Percentiles rank a stretch among this genome's conserved stretches.
phyloP scores from a whole-genome alignment of 1,139 yeast species.

The Yamadazyma triangularis region DNA sequence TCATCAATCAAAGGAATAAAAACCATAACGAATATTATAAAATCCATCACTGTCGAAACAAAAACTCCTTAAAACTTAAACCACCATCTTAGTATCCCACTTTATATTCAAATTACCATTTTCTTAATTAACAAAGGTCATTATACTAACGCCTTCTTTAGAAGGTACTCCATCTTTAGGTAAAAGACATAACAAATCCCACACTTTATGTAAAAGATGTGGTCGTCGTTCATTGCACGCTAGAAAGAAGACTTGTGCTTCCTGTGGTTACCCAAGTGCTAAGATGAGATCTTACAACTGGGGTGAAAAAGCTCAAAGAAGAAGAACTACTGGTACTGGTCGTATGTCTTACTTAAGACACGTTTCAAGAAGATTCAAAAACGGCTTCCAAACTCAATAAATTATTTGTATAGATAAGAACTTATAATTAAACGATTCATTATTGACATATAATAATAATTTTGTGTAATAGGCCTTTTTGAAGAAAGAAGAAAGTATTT shows the following conservation, averaged over 20 bases:
- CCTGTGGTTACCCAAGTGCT: constrained; percentile 99
- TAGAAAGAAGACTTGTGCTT: constrained; percentile 98
- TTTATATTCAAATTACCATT: too few relatives aligned
- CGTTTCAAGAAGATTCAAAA: constrained; percentile 97
- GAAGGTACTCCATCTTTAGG: constrained; percentile 99
- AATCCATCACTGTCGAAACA: too few relatives aligned
- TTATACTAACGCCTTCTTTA: constrained; percentile 29
- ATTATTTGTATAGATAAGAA: constrained; percentile 2
- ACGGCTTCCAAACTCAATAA: constrained; percentile 82
- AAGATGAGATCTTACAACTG: constrained; percentile 98
- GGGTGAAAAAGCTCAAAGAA: constrained; percentile 99
- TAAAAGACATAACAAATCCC: constrained; percentile 99
- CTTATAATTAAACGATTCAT: neutral
- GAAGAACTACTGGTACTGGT: constrained; percentile 99
- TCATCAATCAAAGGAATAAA: too few relatives aligned
- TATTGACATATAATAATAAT: too few relatives aligned
- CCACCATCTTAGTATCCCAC: too few relatives aligned
- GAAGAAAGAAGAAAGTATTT: too few relatives aligned
- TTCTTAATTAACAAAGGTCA: too few relatives aligned
- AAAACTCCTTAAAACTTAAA: too few relatives aligned
- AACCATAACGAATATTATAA: too few relatives aligned
- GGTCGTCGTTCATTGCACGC: constrained; percentile 98
- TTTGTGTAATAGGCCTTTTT: too few relatives aligned
- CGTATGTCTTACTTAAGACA: constrained; percentile 98
- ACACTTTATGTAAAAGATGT: constrained; percentile 99